These are phyloP conservation scores for Corymbia citriodora DNA, from an alignment of 441 rosid species.

Conservation along the genomic window DNA sequence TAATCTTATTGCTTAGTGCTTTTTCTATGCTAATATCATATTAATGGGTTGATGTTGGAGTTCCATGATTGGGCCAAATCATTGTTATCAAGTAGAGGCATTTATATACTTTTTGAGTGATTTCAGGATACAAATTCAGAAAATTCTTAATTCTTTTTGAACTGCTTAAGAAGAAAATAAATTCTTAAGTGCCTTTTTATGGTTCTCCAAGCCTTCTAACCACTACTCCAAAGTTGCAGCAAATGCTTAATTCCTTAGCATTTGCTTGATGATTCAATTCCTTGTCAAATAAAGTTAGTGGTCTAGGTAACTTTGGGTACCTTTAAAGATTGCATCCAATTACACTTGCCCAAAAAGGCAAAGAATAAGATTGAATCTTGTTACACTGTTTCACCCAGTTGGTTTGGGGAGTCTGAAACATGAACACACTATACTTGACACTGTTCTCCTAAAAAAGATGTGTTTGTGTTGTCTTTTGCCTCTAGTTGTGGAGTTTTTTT, in stretches of 20 bases:
- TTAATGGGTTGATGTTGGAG: background rate
- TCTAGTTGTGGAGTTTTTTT: background rate
- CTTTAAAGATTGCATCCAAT: background rate
- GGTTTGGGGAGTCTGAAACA: background rate
- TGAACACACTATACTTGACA: background rate
- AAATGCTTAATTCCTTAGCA: background rate
- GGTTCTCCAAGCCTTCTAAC: background rate
- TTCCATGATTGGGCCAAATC: background rate
- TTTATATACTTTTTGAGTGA: background rate
- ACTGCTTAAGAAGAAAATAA: background rate
- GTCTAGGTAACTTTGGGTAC: background rate
- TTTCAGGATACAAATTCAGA: background rate
- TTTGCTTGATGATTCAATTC: background rate
- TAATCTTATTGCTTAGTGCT: background rate
- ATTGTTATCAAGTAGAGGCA: background rate
- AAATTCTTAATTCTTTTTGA: background rate
- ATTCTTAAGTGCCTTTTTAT: background rate
- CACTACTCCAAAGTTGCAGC: background rate
- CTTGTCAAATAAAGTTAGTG: background rate
- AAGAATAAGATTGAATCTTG: background rate
- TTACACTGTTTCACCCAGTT: background rate
- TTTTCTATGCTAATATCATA: background rate
- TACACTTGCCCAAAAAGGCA: background rate
- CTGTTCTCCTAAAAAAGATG: background rate
- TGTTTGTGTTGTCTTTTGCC: background rate